These are phyloP conservation scores for Nitzschia sp. DNA, from an alignment of 108 stramenopile genomes.

Conservation along the genomic window DNA sequence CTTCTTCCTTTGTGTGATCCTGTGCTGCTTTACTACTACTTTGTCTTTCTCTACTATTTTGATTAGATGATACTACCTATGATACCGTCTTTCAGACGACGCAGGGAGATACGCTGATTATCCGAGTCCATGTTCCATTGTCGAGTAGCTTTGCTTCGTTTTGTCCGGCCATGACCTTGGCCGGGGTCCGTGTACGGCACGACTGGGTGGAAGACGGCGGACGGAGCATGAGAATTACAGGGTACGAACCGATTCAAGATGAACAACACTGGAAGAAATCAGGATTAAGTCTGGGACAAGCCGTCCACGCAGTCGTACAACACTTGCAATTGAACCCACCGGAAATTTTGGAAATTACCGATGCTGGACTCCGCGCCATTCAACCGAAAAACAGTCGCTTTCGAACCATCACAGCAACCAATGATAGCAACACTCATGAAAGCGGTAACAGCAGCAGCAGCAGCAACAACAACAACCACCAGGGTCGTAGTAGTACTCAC, in stretches of 20 bases:
- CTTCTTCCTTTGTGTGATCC: slow-evolving; percentile 1
- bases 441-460: slow-evolving; percentile 1
- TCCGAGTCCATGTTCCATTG: slow-evolving; percentile 66
- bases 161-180: slow-evolving; percentile 71
- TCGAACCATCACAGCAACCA: not conserved
- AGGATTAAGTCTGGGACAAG: slow-evolving; percentile 56
- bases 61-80: slow-evolving; percentile 67
- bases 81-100: slow-evolving; percentile 88
- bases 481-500: not conserved
- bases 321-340: slow-evolving; percentile 83
- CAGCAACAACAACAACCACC: not conserved
- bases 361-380: slow-evolving; percentile 45
- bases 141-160: slow-evolving; percentile 12
- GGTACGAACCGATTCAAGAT: slow-evolving; percentile 61
- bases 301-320: slow-evolving; percentile 73
- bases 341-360: slow-evolving; percentile 61
- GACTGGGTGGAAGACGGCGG: slow-evolving; percentile 58
- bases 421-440: not conserved
- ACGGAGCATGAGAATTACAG: slow-evolving; percentile 55
- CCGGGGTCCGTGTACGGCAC: slow-evolving; percentile 72
- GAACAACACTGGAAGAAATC: slow-evolving; percentile 56
- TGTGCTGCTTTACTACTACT: not conserved
- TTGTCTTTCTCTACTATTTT: slow-evolving; percentile 3
- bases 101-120: slow-evolving; percentile 61
- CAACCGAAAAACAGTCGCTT: slow-evolving; percentile 39